Evolutionary conservation across 345 rosid species (phyloP).

Genomic region (Microcos paniculata): DNA sequence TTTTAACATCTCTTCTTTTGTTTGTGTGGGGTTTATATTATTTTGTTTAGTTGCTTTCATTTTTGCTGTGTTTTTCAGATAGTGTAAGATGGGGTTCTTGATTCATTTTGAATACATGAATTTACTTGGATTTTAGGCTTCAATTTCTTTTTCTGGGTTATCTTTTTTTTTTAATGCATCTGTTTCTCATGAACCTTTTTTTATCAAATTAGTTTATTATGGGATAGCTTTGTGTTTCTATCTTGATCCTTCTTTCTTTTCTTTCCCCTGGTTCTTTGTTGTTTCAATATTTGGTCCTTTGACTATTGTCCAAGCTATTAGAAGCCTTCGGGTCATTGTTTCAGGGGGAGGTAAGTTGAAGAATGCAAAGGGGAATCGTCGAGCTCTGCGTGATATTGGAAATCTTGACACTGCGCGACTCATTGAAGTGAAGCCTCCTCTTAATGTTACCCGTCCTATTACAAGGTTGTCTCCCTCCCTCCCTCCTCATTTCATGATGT

Average conservation of each 20-base stretch:
- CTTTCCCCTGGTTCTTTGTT: not conserved
- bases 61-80: no score
- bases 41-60: no score
- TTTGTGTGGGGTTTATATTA: no score
- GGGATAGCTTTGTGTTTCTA: not conserved
- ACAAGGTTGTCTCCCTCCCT: conserved; percentile 15
- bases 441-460: conserved; percentile 18
- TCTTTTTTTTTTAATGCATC: not conserved
- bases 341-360: conserved; percentile 11
- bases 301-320: not conserved
- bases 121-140: no score
- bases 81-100: no score
- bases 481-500: not conserved
- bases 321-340: not conserved
- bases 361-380: conserved; percentile 9
- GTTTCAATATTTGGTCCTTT: not conserved
- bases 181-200: no score
- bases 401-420: not conserved
- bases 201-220: not conserved
- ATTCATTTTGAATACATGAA: no score
- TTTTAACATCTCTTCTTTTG: no score
- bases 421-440: not conserved
- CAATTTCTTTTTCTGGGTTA: no score
- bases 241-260: not conserved
- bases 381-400: conserved; percentile 18